Conservation (phyloP, 352 stramenopile genomes). For the Phytophthora hibernalis region DNA sequence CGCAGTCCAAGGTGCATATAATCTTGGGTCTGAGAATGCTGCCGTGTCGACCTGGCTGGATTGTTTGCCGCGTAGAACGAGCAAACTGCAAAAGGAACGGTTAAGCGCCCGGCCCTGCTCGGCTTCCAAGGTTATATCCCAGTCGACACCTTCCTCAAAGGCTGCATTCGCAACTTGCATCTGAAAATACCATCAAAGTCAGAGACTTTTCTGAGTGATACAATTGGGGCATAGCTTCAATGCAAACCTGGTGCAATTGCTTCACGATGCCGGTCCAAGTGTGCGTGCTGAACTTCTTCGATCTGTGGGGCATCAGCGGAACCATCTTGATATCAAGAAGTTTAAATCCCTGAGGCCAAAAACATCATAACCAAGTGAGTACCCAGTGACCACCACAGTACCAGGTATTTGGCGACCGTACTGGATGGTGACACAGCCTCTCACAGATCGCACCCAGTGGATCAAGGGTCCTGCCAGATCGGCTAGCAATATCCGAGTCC, state of each 20-base stretch:
- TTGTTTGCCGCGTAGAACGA: conserved; percentile 58
- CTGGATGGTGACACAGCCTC: conserved; percentile 64
- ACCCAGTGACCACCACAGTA: background rate
- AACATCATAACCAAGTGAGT: background rate
- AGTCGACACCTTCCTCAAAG: conserved; percentile 72
- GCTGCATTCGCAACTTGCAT: conserved; percentile 73
- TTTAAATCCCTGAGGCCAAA: conserved; percentile 59
- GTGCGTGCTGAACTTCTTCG: conserved; percentile 77
- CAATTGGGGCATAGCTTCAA: background rate
- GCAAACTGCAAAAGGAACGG: conserved; percentile 51
- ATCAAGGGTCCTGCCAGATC: conserved; percentile 23
- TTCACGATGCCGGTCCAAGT: conserved; percentile 81
- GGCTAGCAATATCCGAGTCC: conserved; percentile 2
- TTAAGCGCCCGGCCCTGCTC: conserved; percentile 41
- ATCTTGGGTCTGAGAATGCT: conserved; percentile 47
- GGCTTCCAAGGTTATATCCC: conserved; percentile 50
- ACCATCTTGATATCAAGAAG: conserved; percentile 76
- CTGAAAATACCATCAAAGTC: conserved; percentile 22
- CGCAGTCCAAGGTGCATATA: conserved; percentile 56
- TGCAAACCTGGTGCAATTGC: conserved; percentile 66
- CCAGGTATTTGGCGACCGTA: conserved; percentile 26
- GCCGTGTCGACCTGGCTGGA: conserved; percentile 25
- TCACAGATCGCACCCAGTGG: conserved; percentile 50
- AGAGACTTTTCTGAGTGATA: background rate
- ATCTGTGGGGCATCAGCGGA: conserved; percentile 70